A percentile compares a stretch with the other conserved stretches of the same genome.
These are phyloP conservation scores for Acanthamoeba royreba DNA, from an alignment of 208 protist species.

Conservation along the genomic window DNA sequence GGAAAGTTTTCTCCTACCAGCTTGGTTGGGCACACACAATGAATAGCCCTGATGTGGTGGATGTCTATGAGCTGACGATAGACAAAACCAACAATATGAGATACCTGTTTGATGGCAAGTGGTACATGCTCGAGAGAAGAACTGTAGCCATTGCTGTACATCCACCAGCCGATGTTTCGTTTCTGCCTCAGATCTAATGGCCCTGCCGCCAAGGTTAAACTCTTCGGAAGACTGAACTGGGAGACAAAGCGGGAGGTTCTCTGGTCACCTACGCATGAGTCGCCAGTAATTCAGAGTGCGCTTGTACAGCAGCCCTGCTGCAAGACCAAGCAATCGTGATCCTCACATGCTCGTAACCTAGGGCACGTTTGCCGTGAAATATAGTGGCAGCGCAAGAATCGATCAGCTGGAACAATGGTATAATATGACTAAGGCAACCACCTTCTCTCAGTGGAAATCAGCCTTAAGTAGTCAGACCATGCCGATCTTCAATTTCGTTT, in stretches of 20 bases:
- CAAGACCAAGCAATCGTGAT: too few species aligned
- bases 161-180: not conserved
- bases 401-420: conserved; percentile 1
- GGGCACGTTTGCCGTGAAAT: not conserved
- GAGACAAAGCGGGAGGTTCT: not conserved
- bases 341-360: too few species aligned
- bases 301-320: too few species aligned
- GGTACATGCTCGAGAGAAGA: not conserved
- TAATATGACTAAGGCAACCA: not conserved
- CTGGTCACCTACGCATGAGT: conserved; percentile 2
- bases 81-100: not conserved
- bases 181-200: too few species aligned
- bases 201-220: too few species aligned
- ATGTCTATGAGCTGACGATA: conserved; percentile 34
- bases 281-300: not conserved
- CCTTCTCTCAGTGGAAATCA: not conserved
- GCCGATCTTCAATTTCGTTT: not conserved
- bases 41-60: not conserved
- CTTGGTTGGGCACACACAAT: conserved; percentile 10
- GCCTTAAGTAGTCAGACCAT: not conserved
- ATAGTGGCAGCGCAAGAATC: not conserved
- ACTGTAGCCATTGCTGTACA: not conserved
- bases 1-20: too few species aligned
- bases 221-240: not conserved
- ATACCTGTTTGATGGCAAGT: conserved; percentile 9